These are phyloP conservation scores for Trypethelium eluteriae DNA, from an alignment of 495 filamentous ascomycete species.

Conservation along the genomic window DNA sequence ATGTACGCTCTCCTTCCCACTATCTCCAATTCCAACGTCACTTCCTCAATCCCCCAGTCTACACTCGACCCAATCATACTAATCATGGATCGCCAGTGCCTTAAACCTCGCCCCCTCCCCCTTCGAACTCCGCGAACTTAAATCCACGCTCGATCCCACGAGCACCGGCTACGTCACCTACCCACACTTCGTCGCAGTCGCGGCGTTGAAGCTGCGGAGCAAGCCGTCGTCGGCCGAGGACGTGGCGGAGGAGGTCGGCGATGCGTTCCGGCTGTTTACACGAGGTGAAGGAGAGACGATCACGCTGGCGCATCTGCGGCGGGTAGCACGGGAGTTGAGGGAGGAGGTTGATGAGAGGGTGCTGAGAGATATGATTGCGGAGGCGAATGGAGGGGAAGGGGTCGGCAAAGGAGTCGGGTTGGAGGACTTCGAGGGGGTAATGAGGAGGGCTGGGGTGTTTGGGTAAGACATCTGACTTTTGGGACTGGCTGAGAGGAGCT, in stretches of 20 bases:
- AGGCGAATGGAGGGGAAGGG: constrained; percentile 73
- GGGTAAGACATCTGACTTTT: constrained; percentile 8
- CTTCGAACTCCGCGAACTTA: constrained; percentile 62
- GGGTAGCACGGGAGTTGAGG: constrained; percentile 73
- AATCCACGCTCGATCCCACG: constrained; percentile 74
- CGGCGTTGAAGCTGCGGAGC: constrained; percentile 67
- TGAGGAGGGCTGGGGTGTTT: constrained; percentile 30
- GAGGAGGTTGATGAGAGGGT: constrained; percentile 74
- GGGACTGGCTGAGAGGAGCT: background rate
- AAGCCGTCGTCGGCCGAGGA: constrained; percentile 44
- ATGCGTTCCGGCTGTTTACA: constrained; percentile 74
- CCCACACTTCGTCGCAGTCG: constrained; percentile 69
- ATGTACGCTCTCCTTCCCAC: constrained; percentile 46
- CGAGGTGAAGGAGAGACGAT: constrained; percentile 49
- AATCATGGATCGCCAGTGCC: constrained; percentile 1
- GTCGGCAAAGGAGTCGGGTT: constrained; percentile 55
- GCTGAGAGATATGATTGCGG: constrained; percentile 83
- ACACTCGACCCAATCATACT: background rate
- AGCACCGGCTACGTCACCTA: constrained; percentile 67
- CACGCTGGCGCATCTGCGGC: constrained; percentile 63
- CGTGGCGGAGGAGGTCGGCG: constrained; percentile 57
- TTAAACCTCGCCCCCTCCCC: constrained; percentile 49
- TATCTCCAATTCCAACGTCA: background rate
- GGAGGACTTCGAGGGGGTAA: constrained; percentile 45
- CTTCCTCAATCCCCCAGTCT: background rate